Evolutionary conservation across 129 eudicot genomes (phyloP).

Genomic region (Flaveria sonorensis): DNA sequence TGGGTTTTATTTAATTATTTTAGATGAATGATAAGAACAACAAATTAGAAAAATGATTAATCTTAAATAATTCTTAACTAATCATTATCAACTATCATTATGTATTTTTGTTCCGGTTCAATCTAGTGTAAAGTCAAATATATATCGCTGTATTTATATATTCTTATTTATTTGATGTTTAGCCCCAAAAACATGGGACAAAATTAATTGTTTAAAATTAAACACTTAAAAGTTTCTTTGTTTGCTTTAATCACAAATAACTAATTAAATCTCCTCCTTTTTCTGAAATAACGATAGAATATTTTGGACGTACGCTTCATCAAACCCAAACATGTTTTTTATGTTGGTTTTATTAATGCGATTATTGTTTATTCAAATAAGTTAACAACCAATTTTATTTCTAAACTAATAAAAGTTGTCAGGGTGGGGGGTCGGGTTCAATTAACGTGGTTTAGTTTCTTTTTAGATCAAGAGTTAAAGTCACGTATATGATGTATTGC

Average conservation of each 20-base stretch:
- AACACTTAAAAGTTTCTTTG: too few relatives aligned
- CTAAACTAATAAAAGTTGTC: too few relatives aligned
- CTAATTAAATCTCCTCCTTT: not conserved
- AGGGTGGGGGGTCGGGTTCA: too few relatives aligned
- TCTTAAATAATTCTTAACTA: slow-evolving; percentile 15
- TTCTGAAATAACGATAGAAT: too few relatives aligned
- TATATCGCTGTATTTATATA: slow-evolving; percentile 10
- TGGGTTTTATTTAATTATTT: not conserved
- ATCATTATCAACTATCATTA: slow-evolving; percentile 23
- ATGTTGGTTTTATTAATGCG: too few relatives aligned
- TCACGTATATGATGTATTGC: too few relatives aligned
- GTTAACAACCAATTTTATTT: too few relatives aligned
- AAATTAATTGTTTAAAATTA: not conserved
- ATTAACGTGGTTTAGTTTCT: too few relatives aligned
- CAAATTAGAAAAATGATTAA: slow-evolving; percentile 25
- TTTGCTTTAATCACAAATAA: slow-evolving; percentile 19
- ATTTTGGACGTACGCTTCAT: too few relatives aligned
- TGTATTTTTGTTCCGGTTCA: not conserved
- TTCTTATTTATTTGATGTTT: not conserved
- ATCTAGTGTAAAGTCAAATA: slow-evolving; percentile 27
- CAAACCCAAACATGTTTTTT: too few relatives aligned
- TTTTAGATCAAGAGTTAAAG: too few relatives aligned
- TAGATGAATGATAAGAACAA: slow-evolving; percentile 19
- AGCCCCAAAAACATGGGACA: slow-evolving; percentile 23
- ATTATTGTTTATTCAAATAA: too few relatives aligned